Base-by-base conservation (phyloP, 139 green algal species). In the Auxenochlorella pyrenoidosa region DNA sequence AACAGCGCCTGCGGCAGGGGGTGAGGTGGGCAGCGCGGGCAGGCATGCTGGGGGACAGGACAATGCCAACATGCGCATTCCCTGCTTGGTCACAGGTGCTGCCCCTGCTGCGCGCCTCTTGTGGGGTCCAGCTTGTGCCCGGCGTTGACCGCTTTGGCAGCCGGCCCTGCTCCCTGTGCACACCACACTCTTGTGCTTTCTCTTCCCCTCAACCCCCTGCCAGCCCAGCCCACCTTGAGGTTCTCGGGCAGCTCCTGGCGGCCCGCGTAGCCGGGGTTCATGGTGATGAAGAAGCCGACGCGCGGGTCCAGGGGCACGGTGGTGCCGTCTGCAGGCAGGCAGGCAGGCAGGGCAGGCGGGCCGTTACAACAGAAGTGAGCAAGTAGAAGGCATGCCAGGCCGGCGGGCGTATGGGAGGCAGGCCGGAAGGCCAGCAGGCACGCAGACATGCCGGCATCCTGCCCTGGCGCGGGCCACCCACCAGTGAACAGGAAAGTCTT, bases 261-360 rank as follows among this genome's bases (percentile, higher is more conserved):
- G 0, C 97, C 97, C 34, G 96, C 95, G 72, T 98, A 98, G 44
- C 95, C 96, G 38, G 96, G 96, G 91, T 98, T 98, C 97, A 99
- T 99, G 68, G 97, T 99, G 91, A 99, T 99, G 93, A 99, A 99
- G 95, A 97, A 98, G 63, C 97, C 97, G 8, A 98, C 97, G 32
- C 96, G 93, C 6, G 94, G 89, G 88, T 99, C 96, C 63, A 99
- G 92, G 5, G 92, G 91, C 73, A 97, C 94, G 5, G 92, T 91
- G 85, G 88, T 94, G 85, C 97, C 97, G 84, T 99, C 97, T 85
- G 80, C 63, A 24, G 79, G 77, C 15, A 24, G 75, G 30, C 1
- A 13, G 41, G 70, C 32, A 34, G 40, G 8, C 15, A 22, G 21
- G 24, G 22, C 5, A 38, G 40, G 1, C 15, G 36, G 22, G 34